These are phyloP conservation scores for Oropetium thomaeum DNA, from an alignment of 176 grass and related monocot genomes.

Conservation along the genomic window DNA sequence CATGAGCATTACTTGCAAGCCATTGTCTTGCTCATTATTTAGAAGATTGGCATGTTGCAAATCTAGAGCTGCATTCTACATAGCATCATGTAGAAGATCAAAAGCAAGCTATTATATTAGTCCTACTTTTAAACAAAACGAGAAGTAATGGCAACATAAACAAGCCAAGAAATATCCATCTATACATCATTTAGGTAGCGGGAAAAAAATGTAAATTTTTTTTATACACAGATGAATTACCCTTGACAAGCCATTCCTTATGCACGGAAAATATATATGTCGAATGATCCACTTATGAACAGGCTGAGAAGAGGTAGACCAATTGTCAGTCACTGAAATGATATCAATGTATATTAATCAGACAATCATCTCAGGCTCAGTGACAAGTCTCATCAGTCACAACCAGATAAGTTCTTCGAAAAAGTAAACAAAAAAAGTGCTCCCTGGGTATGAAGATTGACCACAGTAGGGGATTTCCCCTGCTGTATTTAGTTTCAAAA, in stretches of 20 bases:
- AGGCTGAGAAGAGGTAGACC: conserved; percentile 58
- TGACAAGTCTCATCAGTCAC: conserved; percentile 4
- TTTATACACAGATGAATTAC: conserved; percentile 43
- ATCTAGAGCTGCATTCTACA: background rate
- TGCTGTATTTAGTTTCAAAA: too few relatives aligned
- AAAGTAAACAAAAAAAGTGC: background rate
- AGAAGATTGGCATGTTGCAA: background rate
- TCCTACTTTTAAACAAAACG: background rate
- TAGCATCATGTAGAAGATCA: conserved; percentile 18
- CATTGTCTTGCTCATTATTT: background rate
- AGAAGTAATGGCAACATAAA: background rate
- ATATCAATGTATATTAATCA: conserved; percentile 21
- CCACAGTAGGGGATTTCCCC: too few relatives aligned
- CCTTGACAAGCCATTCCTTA: conserved; percentile 82
- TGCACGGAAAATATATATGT: conserved; percentile 90
- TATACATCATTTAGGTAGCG: background rate
- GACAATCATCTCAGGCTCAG: background rate
- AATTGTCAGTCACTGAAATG: conserved; percentile 27
- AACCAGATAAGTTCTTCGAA: background rate
- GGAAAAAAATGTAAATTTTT: background rate
- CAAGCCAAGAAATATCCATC: background rate
- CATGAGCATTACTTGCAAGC: background rate
- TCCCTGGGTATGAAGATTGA: too few relatives aligned
- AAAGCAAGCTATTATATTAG: background rate
- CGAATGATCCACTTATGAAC: conserved; percentile 98